Base-by-base conservation (phyloP, 768 basidiomycete genomes). In the Tylopilus plumbeoviolaceoides region DNA sequence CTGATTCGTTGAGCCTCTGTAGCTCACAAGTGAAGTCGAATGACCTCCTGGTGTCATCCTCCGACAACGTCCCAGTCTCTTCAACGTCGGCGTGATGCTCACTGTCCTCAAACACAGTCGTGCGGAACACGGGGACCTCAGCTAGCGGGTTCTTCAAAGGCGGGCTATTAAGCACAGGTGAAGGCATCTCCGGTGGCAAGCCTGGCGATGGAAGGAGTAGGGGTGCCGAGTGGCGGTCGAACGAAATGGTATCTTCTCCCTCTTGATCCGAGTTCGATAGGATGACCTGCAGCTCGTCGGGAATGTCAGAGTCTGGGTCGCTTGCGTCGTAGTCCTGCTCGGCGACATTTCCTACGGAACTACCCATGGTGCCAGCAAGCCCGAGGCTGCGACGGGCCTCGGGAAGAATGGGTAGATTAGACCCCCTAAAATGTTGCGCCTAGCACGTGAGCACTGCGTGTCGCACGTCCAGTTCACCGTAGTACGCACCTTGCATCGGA, bases 281-380 rank as follows among this genome's bases (percentile, higher is more conserved):
- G 44, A 91, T 82, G 21, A 74, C 73, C 57, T 83, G 82, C 50
- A 91, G 65, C 65, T 91, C 89, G 40, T 87, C 80, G 1, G 90
- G 88, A n/a, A 91, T 87, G 60, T 92, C 88, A 2, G 84, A 87
- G 64, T 89, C 84, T 0, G 80, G 85, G 60, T 89, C 84, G 10
- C 79, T 79, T 3, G 71, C 74, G 35, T 85, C 78, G 9, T 78
- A 58, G 20, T 75, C 76, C 14, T 71, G 71, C 48, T 74, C 76
- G 1, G 66, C 67, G 47, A 77, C 77, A 20, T 77, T 77, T 4
- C 73, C 73, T 44, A 79, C 73, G 0, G 80, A 81, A 1, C 79
- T 79, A 11, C 87, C 87, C 72, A 89, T 78, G 0, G 86, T 88
- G 0, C 85, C 87, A 14, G 73, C 70, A 68, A 87, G 76, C 0